These are phyloP conservation scores for Candida smagusa DNA, from an alignment of 1,139 yeast genomes.

Conservation along the genomic window DNA sequence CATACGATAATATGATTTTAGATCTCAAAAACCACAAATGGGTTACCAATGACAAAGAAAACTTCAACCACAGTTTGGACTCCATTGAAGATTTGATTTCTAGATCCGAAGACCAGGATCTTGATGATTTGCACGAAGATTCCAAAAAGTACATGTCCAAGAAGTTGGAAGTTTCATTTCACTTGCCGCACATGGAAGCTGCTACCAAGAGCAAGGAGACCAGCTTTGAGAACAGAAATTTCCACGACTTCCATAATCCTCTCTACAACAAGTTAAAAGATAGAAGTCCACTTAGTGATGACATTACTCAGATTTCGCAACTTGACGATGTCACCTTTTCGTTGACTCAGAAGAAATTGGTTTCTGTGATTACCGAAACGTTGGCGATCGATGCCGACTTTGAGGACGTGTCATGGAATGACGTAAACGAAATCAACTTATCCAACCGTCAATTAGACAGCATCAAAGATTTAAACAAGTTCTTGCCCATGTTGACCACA, in stretches of 20 bases:
- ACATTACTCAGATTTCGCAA: slow-evolving; percentile 43
- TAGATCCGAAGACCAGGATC: slow-evolving; percentile 14
- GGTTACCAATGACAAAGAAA: slow-evolving; percentile 30
- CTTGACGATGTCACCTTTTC: slow-evolving; percentile 49
- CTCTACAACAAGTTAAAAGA: slow-evolving; percentile 10
- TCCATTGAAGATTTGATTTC: slow-evolving; percentile 43
- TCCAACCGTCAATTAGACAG: slow-evolving; percentile 30
- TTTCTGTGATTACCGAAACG: slow-evolving; percentile 46
- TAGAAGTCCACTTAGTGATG: slow-evolving; percentile 22
- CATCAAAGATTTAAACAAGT: slow-evolving; percentile 41
- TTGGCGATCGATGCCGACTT: slow-evolving; percentile 25
- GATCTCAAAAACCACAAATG: slow-evolving; percentile 37
- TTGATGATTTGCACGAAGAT: slow-evolving; percentile 3
- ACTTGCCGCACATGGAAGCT: slow-evolving; percentile 27
- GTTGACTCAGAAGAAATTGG: slow-evolving; percentile 42
- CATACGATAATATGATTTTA: slow-evolving; percentile 39
- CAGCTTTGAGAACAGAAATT: slow-evolving; percentile 4
- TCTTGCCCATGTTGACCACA: slow-evolving; percentile 41
- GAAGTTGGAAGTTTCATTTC: slow-evolving; percentile 42
- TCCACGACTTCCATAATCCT: not conserved
- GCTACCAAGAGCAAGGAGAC: slow-evolving; percentile 3
- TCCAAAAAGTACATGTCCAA: slow-evolving; percentile 7
- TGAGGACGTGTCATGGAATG: slow-evolving; percentile 41
- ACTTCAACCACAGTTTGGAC: slow-evolving; percentile 33
- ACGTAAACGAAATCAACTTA: slow-evolving; percentile 35